phyloP scores from a whole-genome alignment of 306 rosid genomes.

The Quercus agrifolia region DNA sequence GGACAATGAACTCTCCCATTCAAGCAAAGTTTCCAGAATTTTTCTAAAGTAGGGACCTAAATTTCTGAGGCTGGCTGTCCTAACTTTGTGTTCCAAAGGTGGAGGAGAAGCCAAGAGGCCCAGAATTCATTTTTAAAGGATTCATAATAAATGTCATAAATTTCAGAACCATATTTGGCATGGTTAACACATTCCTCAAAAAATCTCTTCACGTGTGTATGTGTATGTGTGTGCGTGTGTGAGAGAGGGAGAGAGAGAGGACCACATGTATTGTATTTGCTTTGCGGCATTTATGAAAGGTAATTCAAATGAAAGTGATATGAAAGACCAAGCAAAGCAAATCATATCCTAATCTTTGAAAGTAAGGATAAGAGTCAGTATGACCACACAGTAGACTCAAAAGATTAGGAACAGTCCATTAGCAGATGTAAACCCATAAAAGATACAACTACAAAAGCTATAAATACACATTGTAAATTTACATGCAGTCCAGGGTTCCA shows the following conservation, averaged over 20 bases:
- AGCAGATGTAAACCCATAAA: slow-evolving; percentile 30
- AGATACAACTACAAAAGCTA: slow-evolving; percentile 30
- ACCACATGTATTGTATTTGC: slow-evolving; percentile 28
- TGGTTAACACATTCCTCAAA: background rate
- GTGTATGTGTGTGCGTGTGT: background rate
- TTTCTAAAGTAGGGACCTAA: background rate
- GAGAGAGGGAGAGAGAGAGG: slow-evolving; percentile 24
- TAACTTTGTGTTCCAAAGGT: background rate
- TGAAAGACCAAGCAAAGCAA: slow-evolving; percentile 20
- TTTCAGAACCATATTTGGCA: background rate
- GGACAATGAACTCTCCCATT: background rate
- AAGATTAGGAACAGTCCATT: slow-evolving; percentile 12
- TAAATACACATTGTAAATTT: slow-evolving; percentile 6
- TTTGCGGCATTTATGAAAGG: background rate
- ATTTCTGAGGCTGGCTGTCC: background rate
- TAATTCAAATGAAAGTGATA: slow-evolving; percentile 19
- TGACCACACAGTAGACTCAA: slow-evolving; percentile 24
- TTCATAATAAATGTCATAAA: too few relatives aligned
- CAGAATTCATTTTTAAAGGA: background rate
- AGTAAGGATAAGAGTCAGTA: slow-evolving; percentile 24
- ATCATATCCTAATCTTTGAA: slow-evolving; percentile 32
- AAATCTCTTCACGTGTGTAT: background rate
- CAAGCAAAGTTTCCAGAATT: background rate
- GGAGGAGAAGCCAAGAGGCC: background rate
- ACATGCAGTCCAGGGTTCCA: slow-evolving; percentile 17